Percentiles rank a stretch among this genome's conserved stretches.
phyloP scores from a whole-genome alignment of 169 alveolate genomes.

The Blepharisma undulans region DNA sequence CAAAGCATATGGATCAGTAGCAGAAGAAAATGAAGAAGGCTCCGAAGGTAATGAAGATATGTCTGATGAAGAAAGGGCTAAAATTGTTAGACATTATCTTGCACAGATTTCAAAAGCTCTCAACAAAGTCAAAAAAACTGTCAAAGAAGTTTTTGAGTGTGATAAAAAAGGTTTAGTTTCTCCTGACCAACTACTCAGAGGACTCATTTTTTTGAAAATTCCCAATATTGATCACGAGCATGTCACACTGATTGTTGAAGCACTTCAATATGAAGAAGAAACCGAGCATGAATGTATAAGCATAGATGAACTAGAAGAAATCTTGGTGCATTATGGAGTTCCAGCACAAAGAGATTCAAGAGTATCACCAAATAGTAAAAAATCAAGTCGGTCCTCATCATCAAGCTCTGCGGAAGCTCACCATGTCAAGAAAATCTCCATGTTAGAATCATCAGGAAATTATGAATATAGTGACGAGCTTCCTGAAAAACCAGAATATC shows the following conservation, averaged over 20 bases:
- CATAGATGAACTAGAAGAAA: slow-evolving; percentile 37
- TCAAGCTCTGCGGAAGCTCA: not conserved
- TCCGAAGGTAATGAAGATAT: slow-evolving; percentile 1
- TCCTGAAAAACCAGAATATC: not conserved
- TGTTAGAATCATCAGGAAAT: slow-evolving; percentile 29
- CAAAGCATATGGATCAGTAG: slow-evolving; percentile 32
- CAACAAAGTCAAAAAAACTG: not conserved
- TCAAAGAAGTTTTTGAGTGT: slow-evolving; percentile 11
- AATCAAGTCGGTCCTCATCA: not conserved
- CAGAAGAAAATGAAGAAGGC: not conserved
- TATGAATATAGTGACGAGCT: slow-evolving; percentile 29
- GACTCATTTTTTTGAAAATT: not conserved
- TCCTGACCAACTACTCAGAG: slow-evolving; percentile 4
- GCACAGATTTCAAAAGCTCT: slow-evolving; percentile 15
- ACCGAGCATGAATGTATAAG: not conserved
- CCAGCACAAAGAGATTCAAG: not conserved
- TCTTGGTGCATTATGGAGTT: slow-evolving; percentile 33
- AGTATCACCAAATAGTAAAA: not conserved
- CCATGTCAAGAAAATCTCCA: slow-evolving; percentile 2
- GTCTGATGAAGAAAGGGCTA: slow-evolving; percentile 39
- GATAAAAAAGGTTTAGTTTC: not conserved
- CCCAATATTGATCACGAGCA: slow-evolving; percentile 9
- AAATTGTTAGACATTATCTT: slow-evolving; percentile 20
- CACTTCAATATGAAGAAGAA: slow-evolving; percentile 34
- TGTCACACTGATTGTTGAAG: slow-evolving; percentile 20